Evolutionary conservation across 2,329 filamentous ascomycete genomes (phyloP).

Genomic region (Monosporascus sp.): DNA sequence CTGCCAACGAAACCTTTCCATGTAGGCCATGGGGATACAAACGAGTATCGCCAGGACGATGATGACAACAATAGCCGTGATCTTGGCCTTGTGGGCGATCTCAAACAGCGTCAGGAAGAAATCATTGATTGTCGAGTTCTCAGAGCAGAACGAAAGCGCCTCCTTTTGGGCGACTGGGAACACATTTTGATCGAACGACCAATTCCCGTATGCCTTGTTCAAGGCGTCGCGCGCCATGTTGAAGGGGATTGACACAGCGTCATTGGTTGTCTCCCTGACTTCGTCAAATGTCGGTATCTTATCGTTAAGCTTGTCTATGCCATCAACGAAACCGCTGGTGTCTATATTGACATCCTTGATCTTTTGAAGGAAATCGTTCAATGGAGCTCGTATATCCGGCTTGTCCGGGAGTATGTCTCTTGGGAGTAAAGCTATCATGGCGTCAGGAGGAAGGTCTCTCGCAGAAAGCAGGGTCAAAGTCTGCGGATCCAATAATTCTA

Average conservation of each 20-base stretch:
- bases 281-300: conserved; percentile 79
- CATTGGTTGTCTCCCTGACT: conserved; percentile 75
- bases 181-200: conserved; percentile 68
- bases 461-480: not conserved
- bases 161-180: conserved; percentile 85
- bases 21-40: conserved; percentile 73
- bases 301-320: conserved; percentile 66
- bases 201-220: conserved; percentile 64
- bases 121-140: conserved; percentile 71
- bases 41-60: conserved; percentile 64
- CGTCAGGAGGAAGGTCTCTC: not conserved
- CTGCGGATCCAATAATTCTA: not conserved
- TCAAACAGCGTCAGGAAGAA: conserved; percentile 74
- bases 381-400: conserved; percentile 47
- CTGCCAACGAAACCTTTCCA: conserved; percentile 74
- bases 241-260: conserved; percentile 73
- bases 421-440: not conserved
- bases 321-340: conserved; percentile 60
- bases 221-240: conserved; percentile 69
- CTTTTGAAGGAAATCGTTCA: conserved; percentile 58
- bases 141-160: conserved; percentile 78
- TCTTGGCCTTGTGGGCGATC: conserved; percentile 62
- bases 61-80: conserved; percentile 71
- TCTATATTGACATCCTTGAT: conserved; percentile 66
- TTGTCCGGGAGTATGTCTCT: conserved; percentile 14